Percentiles rank a stretch among this genome's conserved stretches.
Conservation (phyloP, 352 stramenopile species). For the Globisporangium apiculatum region DNA sequence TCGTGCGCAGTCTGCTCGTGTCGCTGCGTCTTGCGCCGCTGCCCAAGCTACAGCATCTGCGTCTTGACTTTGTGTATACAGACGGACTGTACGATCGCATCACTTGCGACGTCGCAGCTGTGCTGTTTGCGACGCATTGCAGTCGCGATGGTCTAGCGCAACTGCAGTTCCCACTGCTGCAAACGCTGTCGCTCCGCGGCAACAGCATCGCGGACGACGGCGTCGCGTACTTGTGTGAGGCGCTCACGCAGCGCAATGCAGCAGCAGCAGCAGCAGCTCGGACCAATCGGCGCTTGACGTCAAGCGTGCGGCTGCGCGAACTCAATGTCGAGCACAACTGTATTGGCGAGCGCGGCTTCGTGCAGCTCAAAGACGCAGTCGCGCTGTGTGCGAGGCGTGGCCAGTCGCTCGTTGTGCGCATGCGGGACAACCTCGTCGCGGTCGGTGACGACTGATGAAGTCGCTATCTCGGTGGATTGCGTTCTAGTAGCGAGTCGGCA, state of each 20-base stretch:
- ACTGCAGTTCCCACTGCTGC: conserved; percentile 23
- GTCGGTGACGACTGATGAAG: too few species aligned
- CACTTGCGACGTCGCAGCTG: conserved; percentile 26
- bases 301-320: conserved; percentile 1
- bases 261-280: neutral
- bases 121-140: conserved; percentile 13
- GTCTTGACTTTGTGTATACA: conserved; percentile 38
- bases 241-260: conserved; percentile 4
- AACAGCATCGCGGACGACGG: conserved; percentile 57
- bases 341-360: conserved; percentile 38
- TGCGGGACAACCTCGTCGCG: conserved; percentile 28
- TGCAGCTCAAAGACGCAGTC: conserved; percentile 33
- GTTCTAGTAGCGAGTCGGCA: too few species aligned
- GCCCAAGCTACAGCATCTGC: conserved; percentile 22
- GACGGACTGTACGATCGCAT: conserved; percentile 44
- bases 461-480: too few species aligned
- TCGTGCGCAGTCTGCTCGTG: conserved; percentile 25
- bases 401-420: conserved; percentile 19
- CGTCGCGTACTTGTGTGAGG: conserved; percentile 27
- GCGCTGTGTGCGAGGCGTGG: conserved; percentile 17
- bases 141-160: conserved; percentile 4
- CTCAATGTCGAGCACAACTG: conserved; percentile 52
- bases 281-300: neutral
- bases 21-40: conserved; percentile 19
- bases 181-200: conserved; percentile 28